phyloP scores from a whole-genome alignment of 1,284 basidiomycete genomes.

The Thecaphora thlaspeos region DNA sequence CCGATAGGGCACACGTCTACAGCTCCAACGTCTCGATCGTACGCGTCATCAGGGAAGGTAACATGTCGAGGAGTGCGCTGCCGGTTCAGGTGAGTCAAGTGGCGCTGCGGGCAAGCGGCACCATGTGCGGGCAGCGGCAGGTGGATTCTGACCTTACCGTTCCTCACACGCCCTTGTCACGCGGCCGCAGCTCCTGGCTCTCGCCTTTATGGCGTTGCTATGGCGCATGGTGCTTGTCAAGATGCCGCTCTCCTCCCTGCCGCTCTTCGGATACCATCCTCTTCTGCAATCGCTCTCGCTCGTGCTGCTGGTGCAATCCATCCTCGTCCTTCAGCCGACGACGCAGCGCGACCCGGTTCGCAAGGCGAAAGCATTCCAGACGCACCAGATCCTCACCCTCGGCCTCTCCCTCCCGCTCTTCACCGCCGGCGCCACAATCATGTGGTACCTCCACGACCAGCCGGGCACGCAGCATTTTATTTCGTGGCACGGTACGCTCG shows the following conservation, averaged over 20 bases:
- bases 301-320: conserved; percentile 33
- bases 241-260: conserved; percentile 17
- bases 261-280: conserved; percentile 48
- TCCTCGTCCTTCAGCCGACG: conserved; percentile 43
- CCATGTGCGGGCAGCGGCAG: background rate
- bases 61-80: background rate
- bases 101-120: background rate
- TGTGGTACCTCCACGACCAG: conserved; percentile 48
- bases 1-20: too few relatives aligned
- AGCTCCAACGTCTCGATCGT: background rate
- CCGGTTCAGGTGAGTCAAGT: background rate
- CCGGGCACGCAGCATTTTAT: conserved; percentile 33
- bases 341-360: conserved; percentile 4
- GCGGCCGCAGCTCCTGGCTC: conserved; percentile 7
- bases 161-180: background rate
- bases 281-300: conserved; percentile 39
- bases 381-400: conserved; percentile 37
- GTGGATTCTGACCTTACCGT: background rate
- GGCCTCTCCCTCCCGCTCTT: conserved; percentile 35
- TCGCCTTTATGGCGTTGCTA: conserved; percentile 35
- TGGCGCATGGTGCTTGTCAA: conserved; percentile 29
- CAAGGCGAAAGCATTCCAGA: conserved; percentile 24
- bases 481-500: conserved; percentile 42
- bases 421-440: conserved; percentile 42
- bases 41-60: background rate